Base-by-base conservation (phyloP, 2,329 filamentous ascomycete species). In the Tolypocladium tropicale region DNA sequence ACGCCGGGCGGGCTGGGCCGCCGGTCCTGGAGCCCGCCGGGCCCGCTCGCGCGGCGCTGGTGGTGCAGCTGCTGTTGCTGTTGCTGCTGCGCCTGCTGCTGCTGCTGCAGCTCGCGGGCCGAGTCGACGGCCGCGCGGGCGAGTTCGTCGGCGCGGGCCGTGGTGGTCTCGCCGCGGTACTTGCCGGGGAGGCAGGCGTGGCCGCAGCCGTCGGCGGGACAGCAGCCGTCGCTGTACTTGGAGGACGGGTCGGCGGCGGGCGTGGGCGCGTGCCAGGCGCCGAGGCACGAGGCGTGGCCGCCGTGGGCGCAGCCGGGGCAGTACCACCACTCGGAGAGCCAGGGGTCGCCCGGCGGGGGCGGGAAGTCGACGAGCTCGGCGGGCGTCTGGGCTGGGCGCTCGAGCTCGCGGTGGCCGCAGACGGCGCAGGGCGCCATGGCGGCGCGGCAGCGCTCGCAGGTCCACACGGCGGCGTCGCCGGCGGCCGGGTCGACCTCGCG, bases 201-300 rank as follows among this genome's bases (percentile, higher is more conserved):
- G 3, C 82, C 78, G 63, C 83, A 86, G 0, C 83, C 83, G 59
- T 85, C 82, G n/a, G 84, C 68, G 2, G 83, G 83, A 60, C 83
- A 86, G 66, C 78, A 84, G 0, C 83, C 83, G 52, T 78, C 80
- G 34, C 77, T 78, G 60, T 67, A 73, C 25, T 70, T 69, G 33
- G 62, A 58, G 0, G 65, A 60, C 1, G 60, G 25, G 43, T 49
- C 43, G 43, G n/a, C 43, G 43, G 43, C 43, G 25, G 43, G 28
- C 6, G 25, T 30, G 25, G 43, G 43, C 25, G 43, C 73, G 65
- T 86, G 83, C 83, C 83, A 86, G 2, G 74, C 74, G 55, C 79
- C 75, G 1, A 86, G 72, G 57, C 83, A 86, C 0, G 77, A 76
- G 0, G 79, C 75, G 65, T 86, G 83, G 0, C 83, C 83, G 32